A percentile compares a stretch with the other conserved stretches of the same genome.
phyloP scores from a whole-genome alignment of 352 stramenopile species.

The Phytophthora cactorum region DNA sequence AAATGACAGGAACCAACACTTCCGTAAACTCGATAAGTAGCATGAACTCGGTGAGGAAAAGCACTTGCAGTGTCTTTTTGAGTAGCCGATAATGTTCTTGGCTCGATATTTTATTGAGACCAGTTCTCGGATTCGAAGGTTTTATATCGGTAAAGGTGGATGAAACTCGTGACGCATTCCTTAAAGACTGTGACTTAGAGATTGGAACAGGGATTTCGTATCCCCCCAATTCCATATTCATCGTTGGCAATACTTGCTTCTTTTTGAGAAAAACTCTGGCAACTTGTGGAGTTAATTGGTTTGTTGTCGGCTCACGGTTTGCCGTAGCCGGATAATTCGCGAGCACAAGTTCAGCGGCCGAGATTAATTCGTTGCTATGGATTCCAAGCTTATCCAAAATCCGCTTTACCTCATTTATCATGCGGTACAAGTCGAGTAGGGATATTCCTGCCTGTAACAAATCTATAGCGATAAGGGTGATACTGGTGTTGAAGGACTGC shows the following conservation, averaged over 20 bases:
- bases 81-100: constrained; percentile 20
- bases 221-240: constrained; percentile 4
- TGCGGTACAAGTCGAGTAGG: constrained; percentile 21
- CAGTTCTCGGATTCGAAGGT: not conserved
- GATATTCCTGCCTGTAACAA: constrained; percentile 19
- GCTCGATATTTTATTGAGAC: constrained; percentile 5
- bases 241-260: constrained; percentile 25
- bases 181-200: not conserved
- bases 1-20: constrained; percentile 40
- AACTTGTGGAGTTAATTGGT: not conserved
- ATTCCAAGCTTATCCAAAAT: constrained; percentile 17
- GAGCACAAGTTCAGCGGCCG: constrained; percentile 2
- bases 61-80: constrained; percentile 25
- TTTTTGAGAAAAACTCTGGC: constrained; percentile 6
- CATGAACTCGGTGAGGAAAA: constrained; percentile 50
- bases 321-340: constrained; percentile 3
- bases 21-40: constrained; percentile 50
- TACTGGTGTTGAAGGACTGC: constrained; percentile 22
- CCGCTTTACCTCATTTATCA: constrained; percentile 17
- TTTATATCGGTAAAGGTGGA: not conserved
- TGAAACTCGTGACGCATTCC: not conserved
- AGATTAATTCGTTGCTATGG: constrained; percentile 8
- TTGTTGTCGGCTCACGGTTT: not conserved
- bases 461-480: constrained; percentile 28
- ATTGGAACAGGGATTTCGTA: constrained; percentile 7